phyloP scores from a whole-genome alignment of 2,329 filamentous ascomycete genomes.

The Talaromyces pinophilus region DNA sequence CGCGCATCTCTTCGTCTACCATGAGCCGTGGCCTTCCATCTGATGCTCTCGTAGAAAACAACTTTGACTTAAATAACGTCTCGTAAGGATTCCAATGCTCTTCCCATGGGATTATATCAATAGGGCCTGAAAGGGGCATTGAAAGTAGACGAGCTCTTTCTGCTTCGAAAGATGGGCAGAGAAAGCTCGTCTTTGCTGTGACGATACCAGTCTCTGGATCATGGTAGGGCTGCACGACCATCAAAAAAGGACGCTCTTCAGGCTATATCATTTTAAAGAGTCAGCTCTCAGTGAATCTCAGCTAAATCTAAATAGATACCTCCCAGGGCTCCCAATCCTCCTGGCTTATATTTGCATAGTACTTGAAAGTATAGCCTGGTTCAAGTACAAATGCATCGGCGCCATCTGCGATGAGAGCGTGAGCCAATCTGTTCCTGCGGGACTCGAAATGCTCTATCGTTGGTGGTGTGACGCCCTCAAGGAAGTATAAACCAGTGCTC shows the following conservation, averaged over 20 bases:
- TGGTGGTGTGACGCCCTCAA: conserved; percentile 53
- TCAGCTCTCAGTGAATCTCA: background rate
- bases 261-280: conserved; percentile 42
- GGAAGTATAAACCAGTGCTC: conserved; percentile 51
- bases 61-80: conserved; percentile 52
- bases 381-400: conserved; percentile 64
- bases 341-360: conserved; percentile 65
- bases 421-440: conserved; percentile 59
- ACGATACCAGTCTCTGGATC: conserved; percentile 43
- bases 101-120: conserved; percentile 62
- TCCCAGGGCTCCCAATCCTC: conserved; percentile 64
- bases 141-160: conserved; percentile 60
- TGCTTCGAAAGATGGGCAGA: conserved; percentile 63
- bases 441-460: conserved; percentile 55
- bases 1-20: conserved; percentile 65
- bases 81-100: conserved; percentile 66
- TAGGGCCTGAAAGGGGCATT: conserved; percentile 56
- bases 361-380: conserved; percentile 65
- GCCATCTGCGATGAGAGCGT: conserved; percentile 53
- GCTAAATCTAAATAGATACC: conserved; percentile 22
- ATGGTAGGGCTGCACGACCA: conserved; percentile 56
- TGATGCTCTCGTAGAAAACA: conserved; percentile 35
- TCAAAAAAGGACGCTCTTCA: conserved; percentile 64
- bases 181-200: conserved; percentile 58
- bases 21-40: conserved; percentile 49